Conservation (phyloP, 176 grass and related monocot species). For the Zoysia pacifica region DNA sequence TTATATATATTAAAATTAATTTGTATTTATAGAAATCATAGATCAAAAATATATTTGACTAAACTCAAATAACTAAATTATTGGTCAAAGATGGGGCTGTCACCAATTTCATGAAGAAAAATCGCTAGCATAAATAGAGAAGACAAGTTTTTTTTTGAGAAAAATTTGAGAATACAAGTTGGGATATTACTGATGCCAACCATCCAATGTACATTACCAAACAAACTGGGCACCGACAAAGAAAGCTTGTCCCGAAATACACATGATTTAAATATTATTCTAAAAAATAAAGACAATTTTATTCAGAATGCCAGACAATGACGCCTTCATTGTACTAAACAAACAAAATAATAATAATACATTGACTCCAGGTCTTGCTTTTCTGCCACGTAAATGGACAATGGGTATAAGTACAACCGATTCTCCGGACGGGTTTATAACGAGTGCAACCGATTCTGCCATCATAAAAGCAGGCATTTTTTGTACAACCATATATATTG, state of each 20-base stretch:
- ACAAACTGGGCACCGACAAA: not conserved
- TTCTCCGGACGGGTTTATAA: slow-evolving; percentile 14
- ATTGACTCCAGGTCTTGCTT: slow-evolving; percentile 29
- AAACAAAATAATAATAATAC: slow-evolving; percentile 39
- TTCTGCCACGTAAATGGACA: slow-evolving; percentile 24
- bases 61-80: too few relatives aligned
- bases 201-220: too few relatives aligned
- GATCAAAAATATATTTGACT: too few relatives aligned
- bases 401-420: not conserved
- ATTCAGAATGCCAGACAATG: slow-evolving; percentile 38
- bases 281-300: slow-evolving; percentile 30
- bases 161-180: too few relatives aligned
- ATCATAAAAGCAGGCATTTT: slow-evolving; percentile 38
- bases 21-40: too few relatives aligned
- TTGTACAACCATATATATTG: slow-evolving; percentile 47
- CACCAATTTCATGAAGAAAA: too few relatives aligned
- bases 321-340: slow-evolving; percentile 53
- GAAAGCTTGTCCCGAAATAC: slow-evolving; percentile 14
- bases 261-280: slow-evolving; percentile 22
- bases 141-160: too few relatives aligned
- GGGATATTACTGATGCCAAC: too few relatives aligned
- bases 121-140: too few relatives aligned
- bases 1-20: too few relatives aligned
- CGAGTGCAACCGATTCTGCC: slow-evolving; percentile 27
- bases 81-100: too few relatives aligned